A percentile compares a stretch with the other conserved stretches of the same genome.
Evolutionary conservation across 495 filamentous ascomycete genomes (phyloP).

Genomic region (Tetracladium setigerum): DNA sequence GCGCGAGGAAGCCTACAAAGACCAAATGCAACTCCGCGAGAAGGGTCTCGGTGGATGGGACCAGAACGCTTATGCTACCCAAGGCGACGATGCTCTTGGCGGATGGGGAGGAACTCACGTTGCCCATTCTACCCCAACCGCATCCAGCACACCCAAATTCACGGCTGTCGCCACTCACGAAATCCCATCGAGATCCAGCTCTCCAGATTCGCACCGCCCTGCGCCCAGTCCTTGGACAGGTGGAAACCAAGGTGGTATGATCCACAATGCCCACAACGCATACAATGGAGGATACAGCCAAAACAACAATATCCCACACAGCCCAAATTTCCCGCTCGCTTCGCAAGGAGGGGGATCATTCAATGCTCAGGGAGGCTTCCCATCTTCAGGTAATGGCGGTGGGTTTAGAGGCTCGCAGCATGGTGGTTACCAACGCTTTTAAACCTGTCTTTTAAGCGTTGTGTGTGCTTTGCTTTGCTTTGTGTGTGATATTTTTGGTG

Average conservation of each 20-base stretch:
- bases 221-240: constrained; percentile 8
- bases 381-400: background rate
- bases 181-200: constrained; percentile 6
- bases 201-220: background rate
- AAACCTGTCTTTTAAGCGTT: background rate
- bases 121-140: background rate
- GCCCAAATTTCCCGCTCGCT: constrained; percentile 4
- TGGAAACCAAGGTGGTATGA: constrained; percentile 10
- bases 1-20: constrained; percentile 13
- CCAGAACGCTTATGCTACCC: constrained; percentile 5
- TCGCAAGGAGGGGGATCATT: background rate
- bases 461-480: background rate
- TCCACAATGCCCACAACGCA: constrained; percentile 8
- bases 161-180: constrained; percentile 1
- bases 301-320: constrained; percentile 3
- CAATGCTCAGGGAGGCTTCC: constrained; percentile 3
- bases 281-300: constrained; percentile 11
- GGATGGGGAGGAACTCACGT: constrained; percentile 20
- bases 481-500: background rate
- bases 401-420: background rate
- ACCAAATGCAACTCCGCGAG: constrained; percentile 19
- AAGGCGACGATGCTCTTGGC: constrained; percentile 20
- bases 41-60: constrained; percentile 22
- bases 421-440: constrained; percentile 12
- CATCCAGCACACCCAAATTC: background rate